Percentiles rank a stretch among this genome's conserved stretches.
These are phyloP conservation scores for Euclidium syriacum DNA, from an alignment of 345 rosid genomes.

Conservation along the genomic window DNA sequence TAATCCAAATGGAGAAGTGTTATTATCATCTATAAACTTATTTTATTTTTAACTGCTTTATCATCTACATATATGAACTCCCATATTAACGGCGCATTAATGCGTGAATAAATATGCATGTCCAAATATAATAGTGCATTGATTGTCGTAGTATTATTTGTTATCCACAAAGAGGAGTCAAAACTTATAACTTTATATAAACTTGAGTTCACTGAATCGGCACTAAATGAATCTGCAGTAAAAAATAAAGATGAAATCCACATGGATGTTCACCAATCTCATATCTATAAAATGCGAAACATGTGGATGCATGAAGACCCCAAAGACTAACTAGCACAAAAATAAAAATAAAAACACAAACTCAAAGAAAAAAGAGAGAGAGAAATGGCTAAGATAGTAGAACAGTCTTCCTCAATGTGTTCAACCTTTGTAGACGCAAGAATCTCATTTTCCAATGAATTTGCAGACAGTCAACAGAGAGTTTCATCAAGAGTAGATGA, in stretches of 20 bases:
- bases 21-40: neutral
- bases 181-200: constrained; percentile 1
- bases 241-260: constrained; percentile 3
- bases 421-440: constrained; percentile 59
- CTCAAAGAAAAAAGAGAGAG: neutral
- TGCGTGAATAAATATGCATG: constrained; percentile 1
- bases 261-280: constrained; percentile 24
- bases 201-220: constrained; percentile 13
- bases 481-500: neutral
- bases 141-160: neutral
- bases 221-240: neutral
- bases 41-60: too few relatives aligned
- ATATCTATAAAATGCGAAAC: constrained; percentile 28
- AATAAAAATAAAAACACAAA: neutral
- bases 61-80: neutral
- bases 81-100: constrained; percentile 17
- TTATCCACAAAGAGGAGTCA: constrained; percentile 5
- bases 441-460: constrained; percentile 87
- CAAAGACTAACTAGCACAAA: neutral
- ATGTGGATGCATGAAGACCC: constrained; percentile 25
- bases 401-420: constrained; percentile 36
- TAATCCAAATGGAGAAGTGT: neutral
- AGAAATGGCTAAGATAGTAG: constrained; percentile 37
- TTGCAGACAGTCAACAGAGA: constrained; percentile 41
- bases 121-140: constrained; percentile 3